Base-by-base conservation (phyloP, 768 basidiomycete genomes). In the Lactarius hengduanensis region DNA sequence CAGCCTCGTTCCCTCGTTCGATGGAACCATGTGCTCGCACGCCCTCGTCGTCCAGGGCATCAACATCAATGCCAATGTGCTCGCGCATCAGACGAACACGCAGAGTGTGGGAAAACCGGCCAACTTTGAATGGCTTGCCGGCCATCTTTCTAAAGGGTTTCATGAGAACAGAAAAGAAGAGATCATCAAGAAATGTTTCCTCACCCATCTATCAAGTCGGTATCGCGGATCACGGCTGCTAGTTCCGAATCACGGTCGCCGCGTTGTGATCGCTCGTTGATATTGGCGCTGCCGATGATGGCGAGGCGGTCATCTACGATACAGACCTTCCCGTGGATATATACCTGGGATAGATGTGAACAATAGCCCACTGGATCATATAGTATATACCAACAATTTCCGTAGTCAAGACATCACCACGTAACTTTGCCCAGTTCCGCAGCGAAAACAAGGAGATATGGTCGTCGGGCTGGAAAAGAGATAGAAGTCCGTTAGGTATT, bases 171-270 rank as follows among this genome's bases (percentile, higher is more conserved):
- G 26, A 28, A 22, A 40, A 4, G 11, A 34, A 8, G 1, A 26
- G 8, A 20, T 9, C 30, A n/a, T 20, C 13, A 11, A 26, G 22
- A 7, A 22, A 30, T 8, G 2, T 34, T 26, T 58, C 30, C n/a
- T 20, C 43, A 91, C 92, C 93, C 84, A 66, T 96, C 89, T 60
- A 98, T 90, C 91, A 99, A 90, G 73, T 99, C 96, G 3, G 96
- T 98, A 73, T 99, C 97, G 68, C 94, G 83, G 60, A 98, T 92
- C 55, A 99, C 87, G 43, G 92, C 88, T 3, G 94, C 94, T 40
- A 98, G 76, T 75, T 99, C 97, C 2, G 96, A 98, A 76, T 99
- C 97, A 34, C 97, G 88, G 75, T 99, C 96, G 28, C 97, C 97
- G 34, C 94, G 84, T 73, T 93, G 92, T 16, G 94, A 96, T 43